A percentile compares a stretch with the other conserved stretches of the same genome.
Conservation (phyloP, 306 rosid genomes). For the Carpinus fangiana region DNA sequence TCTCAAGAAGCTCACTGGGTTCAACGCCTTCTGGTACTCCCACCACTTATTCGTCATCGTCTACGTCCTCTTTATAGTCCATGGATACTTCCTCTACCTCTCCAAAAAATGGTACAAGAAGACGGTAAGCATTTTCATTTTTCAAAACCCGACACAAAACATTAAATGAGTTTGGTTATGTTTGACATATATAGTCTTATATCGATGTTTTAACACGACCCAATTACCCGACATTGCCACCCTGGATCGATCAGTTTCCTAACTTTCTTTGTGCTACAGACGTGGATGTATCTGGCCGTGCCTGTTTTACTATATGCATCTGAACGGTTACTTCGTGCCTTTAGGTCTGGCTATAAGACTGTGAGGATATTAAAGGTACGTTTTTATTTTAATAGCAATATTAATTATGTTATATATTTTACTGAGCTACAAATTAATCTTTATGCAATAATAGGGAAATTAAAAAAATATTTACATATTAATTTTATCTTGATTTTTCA, state of each 20-base stretch:
- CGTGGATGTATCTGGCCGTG: conserved; percentile 86
- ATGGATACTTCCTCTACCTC: conserved; percentile 79
- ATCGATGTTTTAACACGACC: too few species aligned
- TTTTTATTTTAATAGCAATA: neutral
- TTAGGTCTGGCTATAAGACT: conserved; percentile 69
- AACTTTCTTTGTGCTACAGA: conserved; percentile 36
- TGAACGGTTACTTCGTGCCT: conserved; percentile 80
- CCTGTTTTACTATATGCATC: conserved; percentile 75
- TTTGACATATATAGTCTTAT: too few species aligned
- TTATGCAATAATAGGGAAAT: too few species aligned
- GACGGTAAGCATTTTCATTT: conserved; percentile 51
- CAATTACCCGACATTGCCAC: too few species aligned
- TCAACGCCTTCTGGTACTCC: conserved; percentile 96
- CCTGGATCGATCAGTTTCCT: conserved; percentile 1
- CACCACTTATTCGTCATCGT: conserved; percentile 86
- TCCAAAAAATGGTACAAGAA: conserved; percentile 80
- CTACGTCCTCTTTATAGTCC: conserved; percentile 69
- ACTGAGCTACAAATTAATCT: neutral
- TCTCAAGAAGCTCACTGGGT: conserved; percentile 74
- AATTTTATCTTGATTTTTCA: conserved; percentile 2
- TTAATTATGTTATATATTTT: neutral
- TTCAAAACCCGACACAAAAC: too few species aligned
- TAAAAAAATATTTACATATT: neutral
- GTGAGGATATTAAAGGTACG: conserved; percentile 73
- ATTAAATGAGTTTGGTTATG: too few species aligned